These are phyloP conservation scores for Macrophomina pseudophaseolina DNA, from an alignment of 2,329 filamentous ascomycete genomes.

Conservation along the genomic window DNA sequence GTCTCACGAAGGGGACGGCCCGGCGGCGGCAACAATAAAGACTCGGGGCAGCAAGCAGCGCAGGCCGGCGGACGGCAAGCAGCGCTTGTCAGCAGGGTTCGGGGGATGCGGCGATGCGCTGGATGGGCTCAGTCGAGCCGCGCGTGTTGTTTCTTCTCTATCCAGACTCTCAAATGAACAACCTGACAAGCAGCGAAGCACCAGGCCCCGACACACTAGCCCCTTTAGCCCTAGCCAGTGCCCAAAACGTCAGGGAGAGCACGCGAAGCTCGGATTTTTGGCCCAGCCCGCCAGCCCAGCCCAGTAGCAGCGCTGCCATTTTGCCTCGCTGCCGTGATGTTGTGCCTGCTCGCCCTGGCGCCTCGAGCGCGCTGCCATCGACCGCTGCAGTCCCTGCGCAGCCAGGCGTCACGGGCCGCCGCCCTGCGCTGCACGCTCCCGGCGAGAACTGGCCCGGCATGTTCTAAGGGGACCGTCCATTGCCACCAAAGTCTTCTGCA, in stretches of 20 bases:
- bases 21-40: slow-evolving; percentile 14
- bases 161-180: slow-evolving; percentile 19
- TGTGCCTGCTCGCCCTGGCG: too few relatives aligned
- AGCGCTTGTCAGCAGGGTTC: neutral
- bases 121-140: neutral
- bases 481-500: slow-evolving; percentile 17
- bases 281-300: slow-evolving; percentile 2
- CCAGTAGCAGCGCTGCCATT: neutral
- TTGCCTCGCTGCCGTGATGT: neutral
- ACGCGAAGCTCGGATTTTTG: slow-evolving; percentile 20
- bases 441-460: slow-evolving; percentile 2
- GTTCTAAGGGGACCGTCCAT: slow-evolving; percentile 22
- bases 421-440: neutral
- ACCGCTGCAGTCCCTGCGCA: too few relatives aligned
- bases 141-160: slow-evolving; percentile 21
- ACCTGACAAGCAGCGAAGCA: slow-evolving; percentile 21
- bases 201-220: slow-evolving; percentile 13
- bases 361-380: too few relatives aligned
- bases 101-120: slow-evolving; percentile 22
- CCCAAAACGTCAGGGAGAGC: slow-evolving; percentile 24
- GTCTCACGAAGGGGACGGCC: slow-evolving; percentile 21
- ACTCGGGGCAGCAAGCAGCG: neutral
- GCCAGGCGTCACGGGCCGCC: slow-evolving; percentile 5
- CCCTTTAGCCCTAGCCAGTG: slow-evolving; percentile 19
- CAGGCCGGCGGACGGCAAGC: neutral